phyloP scores from a whole-genome alignment of 305 asterid genomes.

The Solanum hybrid region DNA sequence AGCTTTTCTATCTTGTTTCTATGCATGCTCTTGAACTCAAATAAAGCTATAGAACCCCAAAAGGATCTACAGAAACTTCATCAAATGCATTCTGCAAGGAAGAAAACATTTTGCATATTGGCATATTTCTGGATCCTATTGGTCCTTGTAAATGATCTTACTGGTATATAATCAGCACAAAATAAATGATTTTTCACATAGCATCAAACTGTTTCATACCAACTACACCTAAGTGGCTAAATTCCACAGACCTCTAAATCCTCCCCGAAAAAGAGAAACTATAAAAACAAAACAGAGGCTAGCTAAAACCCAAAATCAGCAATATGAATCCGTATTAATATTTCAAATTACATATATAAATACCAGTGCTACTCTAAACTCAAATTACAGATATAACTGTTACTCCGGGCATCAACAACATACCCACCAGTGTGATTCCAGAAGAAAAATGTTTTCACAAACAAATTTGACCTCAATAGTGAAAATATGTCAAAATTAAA shows the following conservation, averaged over 20 bases:
- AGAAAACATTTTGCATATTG: neutral
- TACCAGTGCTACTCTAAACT: neutral
- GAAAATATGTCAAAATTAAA: neutral
- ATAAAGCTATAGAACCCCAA: neutral
- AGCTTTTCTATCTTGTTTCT: neutral
- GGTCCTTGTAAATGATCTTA: neutral
- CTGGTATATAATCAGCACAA: neutral
- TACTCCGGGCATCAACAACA: neutral
- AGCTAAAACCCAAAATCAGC: neutral
- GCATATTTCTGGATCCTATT: neutral
- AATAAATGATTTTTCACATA: neutral
- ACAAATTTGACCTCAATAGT: neutral
- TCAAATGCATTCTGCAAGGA: neutral
- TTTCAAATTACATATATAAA: neutral
- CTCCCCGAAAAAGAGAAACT: neutral
- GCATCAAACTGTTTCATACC: neutral
- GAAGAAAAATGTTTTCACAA: neutral
- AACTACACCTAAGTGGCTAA: neutral
- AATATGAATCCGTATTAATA: neutral
- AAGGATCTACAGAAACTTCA: neutral
- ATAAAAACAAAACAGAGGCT: neutral
- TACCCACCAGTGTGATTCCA: neutral
- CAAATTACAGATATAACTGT: neutral
- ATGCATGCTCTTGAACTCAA: neutral
- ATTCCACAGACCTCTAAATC: neutral